Conservation (phyloP, 805 yeast genomes). For the Myxozyma vanderwaltii region DNA sequence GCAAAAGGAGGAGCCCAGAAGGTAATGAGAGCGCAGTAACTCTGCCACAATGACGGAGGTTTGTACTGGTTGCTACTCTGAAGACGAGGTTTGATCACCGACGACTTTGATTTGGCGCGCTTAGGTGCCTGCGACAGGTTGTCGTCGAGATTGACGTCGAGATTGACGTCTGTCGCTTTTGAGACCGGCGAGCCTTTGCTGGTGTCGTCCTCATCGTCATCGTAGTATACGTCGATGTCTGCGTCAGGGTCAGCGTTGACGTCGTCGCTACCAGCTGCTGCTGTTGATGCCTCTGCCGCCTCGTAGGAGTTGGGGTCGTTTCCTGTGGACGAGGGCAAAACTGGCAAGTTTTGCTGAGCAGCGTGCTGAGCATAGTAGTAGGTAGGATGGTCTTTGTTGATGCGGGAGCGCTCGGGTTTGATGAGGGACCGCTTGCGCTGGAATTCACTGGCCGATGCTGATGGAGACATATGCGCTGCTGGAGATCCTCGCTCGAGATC, state of each 20-base stretch:
- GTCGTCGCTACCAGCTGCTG: neutral
- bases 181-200: conserved; percentile 22
- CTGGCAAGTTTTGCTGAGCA: conserved; percentile 62
- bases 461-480: conserved; percentile 15
- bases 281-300: conserved; percentile 3
- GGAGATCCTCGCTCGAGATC: conserved; percentile 19
- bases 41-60: conserved; percentile 60
- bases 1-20: conserved; percentile 90
- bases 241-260: conserved; percentile 9
- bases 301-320: conserved; percentile 53
- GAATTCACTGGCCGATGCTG: conserved; percentile 29
- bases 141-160: neutral
- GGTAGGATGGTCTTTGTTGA: conserved; percentile 69
- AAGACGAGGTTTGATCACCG: neutral
- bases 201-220: conserved; percentile 20
- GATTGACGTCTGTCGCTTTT: conserved; percentile 6
- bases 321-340: conserved; percentile 74
- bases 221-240: neutral
- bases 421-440: conserved; percentile 68
- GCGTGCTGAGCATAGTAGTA: conserved; percentile 75
- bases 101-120: neutral
- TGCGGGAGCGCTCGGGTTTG: conserved; percentile 76
- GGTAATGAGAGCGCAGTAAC: conserved; percentile 77
- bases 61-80: conserved; percentile 8
- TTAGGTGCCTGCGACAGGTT: neutral